Percentiles rank a stretch among this genome's conserved stretches.
These are phyloP conservation scores for Murraya paniculata DNA, from an alignment of 345 rosid species.

Conservation along the genomic window DNA sequence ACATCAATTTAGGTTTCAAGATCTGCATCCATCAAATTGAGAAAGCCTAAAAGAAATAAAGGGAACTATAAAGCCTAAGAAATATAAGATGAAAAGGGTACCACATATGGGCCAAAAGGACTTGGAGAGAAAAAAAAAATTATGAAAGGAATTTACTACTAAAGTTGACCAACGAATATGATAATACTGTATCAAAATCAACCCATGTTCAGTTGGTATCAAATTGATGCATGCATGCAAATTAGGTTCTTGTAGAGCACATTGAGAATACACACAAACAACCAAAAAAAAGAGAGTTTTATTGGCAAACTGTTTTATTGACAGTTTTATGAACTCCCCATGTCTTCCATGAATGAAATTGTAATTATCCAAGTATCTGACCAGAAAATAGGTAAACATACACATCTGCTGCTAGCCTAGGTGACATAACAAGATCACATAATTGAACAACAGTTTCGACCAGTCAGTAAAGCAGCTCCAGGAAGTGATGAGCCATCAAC, in stretches of 20 bases:
- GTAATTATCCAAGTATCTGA: neutral
- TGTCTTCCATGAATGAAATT: neutral
- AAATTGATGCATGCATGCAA: neutral
- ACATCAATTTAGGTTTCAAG: neutral
- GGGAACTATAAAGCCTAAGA: too few relatives aligned
- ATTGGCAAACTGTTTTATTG: too few relatives aligned
- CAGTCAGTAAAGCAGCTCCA: neutral
- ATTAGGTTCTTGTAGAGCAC: neutral
- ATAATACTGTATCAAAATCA: neutral
- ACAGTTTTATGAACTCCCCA: neutral
- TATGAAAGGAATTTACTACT: neutral
- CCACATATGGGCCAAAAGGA: neutral
- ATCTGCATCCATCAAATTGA: neutral
- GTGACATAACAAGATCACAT: neutral
- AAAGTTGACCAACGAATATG: neutral
- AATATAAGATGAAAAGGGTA: neutral
- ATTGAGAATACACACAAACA: too few relatives aligned
- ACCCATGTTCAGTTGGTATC: neutral
- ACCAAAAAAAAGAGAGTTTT: too few relatives aligned
- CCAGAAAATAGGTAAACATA: neutral
- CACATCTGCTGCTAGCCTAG: neutral
- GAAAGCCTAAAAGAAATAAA: neutral
- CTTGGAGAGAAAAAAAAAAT: neutral
- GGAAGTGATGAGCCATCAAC: neutral
- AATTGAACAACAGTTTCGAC: neutral